These are phyloP conservation scores for Plantago elongata DNA, from an alignment of 257 asterid species.

Conservation along the genomic window DNA sequence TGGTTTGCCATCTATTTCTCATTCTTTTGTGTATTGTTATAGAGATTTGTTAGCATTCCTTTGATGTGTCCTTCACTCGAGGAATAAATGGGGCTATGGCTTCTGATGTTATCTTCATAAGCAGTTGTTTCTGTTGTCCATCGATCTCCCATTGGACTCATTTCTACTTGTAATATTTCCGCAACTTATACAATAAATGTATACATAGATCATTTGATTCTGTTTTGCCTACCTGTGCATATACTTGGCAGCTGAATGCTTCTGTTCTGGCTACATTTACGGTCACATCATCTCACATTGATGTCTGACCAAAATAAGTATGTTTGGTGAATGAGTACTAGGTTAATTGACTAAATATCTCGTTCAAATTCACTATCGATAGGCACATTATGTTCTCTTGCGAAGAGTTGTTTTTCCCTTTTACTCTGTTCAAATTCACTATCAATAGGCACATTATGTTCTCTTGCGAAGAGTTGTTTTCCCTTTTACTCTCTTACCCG, in stretches of 20 bases:
- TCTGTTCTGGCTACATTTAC: background rate
- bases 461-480: too few relatives aligned
- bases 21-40: constrained; percentile 57
- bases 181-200: constrained; percentile 16
- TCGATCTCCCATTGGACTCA: constrained; percentile 8
- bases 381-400: too few relatives aligned
- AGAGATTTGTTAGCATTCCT: constrained; percentile 46
- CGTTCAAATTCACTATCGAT: too few relatives aligned
- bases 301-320: background rate
- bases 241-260: too few relatives aligned
- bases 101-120: constrained; percentile 5
- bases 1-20: constrained; percentile 35
- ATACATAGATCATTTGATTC: constrained; percentile 3
- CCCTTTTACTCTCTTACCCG: background rate
- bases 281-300: too few relatives aligned
- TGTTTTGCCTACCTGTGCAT: background rate
- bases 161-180: constrained; percentile 22
- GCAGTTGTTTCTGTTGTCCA: constrained; percentile 12
- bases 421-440: too few relatives aligned
- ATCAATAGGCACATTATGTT: too few relatives aligned
- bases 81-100: constrained; percentile 39
- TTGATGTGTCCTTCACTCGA: constrained; percentile 26
- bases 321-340: too few relatives aligned
- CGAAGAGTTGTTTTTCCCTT: too few relatives aligned
- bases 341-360: too few relatives aligned